Percentiles rank a stretch among this genome's conserved stretches.
Conservation (phyloP, 768 basidiomycete species). For the Lactifluus rugatus region DNA sequence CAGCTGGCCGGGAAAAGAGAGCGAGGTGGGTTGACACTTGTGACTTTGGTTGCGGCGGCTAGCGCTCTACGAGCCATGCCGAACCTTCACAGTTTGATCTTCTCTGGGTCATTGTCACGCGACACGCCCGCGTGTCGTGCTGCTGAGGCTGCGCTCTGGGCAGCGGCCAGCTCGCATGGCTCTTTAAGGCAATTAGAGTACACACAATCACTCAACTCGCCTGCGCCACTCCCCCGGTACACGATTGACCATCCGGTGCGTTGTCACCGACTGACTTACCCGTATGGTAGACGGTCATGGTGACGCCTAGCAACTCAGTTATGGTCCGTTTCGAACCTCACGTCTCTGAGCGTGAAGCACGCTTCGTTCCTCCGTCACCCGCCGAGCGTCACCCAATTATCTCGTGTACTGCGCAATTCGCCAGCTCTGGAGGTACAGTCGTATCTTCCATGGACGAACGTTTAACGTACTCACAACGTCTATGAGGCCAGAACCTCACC, state of each 20-base stretch:
- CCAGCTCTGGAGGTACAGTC: neutral
- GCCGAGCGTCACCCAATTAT: neutral
- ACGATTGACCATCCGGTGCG: neutral
- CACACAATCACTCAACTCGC: neutral
- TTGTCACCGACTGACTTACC: neutral
- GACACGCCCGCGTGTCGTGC: neutral
- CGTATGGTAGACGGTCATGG: neutral
- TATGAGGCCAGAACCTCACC: neutral
- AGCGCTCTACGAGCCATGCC: slow-evolving; percentile 3
- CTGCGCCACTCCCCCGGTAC: neutral
- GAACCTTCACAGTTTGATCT: neutral
- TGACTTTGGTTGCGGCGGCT: no score
- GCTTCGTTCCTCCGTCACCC: neutral
- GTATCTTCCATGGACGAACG: no score
- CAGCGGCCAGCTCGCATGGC: neutral
- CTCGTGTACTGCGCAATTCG: neutral
- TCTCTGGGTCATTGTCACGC: neutral
- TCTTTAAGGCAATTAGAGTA: neutral
- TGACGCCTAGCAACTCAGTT: neutral
- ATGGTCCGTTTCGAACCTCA: slow-evolving; percentile 1
- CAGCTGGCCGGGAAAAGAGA: no score
- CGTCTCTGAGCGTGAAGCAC: neutral
- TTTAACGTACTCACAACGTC: neutral
- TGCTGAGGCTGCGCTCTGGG: slow-evolving; percentile 1
- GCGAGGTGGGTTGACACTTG: no score